Evolutionary conservation across 2,329 filamentous ascomycete species (phyloP).

Genomic region (Juglanconis juglandina): DNA sequence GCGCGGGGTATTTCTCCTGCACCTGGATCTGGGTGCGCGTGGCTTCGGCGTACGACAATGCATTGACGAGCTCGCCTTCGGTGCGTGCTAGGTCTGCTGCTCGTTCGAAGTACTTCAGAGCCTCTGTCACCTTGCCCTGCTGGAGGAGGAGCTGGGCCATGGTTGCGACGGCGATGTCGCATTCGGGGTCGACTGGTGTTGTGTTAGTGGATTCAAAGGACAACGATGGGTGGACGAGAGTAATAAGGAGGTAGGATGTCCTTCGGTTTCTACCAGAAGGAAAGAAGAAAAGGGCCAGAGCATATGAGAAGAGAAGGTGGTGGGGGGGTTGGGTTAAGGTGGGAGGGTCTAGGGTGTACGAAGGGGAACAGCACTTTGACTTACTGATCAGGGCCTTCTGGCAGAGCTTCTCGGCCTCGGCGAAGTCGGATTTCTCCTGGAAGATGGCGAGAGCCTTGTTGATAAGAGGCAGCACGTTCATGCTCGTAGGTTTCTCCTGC

Average conservation of each 20-base stretch:
- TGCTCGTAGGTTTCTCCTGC: too few relatives aligned
- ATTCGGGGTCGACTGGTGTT: constrained; percentile 84
- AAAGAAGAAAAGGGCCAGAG: too few relatives aligned
- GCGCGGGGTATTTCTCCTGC: constrained; percentile 79
- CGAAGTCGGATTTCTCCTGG: too few relatives aligned
- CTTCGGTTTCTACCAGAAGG: too few relatives aligned
- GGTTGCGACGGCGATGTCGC: constrained; percentile 96
- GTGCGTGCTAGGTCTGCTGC: constrained; percentile 92
- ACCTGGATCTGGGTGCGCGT: constrained; percentile 94
- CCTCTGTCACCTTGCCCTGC: constrained; percentile 94
- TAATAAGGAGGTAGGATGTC: neutral
- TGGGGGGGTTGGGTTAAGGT: too few relatives aligned
- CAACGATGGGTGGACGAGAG: neutral
- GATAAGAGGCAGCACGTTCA: too few relatives aligned
- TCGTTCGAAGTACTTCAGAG: constrained; percentile 93
- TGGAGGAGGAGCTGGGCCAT: constrained; percentile 97
- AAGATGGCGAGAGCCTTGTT: too few relatives aligned
- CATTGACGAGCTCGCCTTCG: constrained; percentile 93
- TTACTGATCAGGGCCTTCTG: too few relatives aligned
- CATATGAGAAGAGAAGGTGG: too few relatives aligned
- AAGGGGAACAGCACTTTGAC: too few relatives aligned
- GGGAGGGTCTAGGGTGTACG: too few relatives aligned
- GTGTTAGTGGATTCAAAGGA: neutral
- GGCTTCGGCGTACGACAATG: constrained; percentile 93
- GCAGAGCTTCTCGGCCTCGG: too few relatives aligned